phyloP scores from a whole-genome alignment of 495 filamentous ascomycete species.

The Talaromyces nanjingensis region DNA sequence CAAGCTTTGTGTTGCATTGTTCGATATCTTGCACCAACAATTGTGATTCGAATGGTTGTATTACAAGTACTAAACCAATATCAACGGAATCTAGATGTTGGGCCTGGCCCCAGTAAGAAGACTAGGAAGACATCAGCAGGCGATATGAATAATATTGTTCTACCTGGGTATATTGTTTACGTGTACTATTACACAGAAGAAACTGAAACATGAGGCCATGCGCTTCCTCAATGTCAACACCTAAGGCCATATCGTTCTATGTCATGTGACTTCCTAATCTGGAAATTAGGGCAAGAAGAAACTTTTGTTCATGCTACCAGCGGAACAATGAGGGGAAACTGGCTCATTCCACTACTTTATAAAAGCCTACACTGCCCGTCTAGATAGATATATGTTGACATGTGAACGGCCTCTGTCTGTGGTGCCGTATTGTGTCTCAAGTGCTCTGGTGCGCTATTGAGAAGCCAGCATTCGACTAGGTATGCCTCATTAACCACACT shows the following conservation, averaged over 20 bases:
- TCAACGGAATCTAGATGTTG: not conserved
- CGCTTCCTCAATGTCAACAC: no score
- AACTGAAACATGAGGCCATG: no score
- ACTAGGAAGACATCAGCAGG: not conserved
- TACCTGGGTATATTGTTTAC: not conserved
- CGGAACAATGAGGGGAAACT: not conserved
- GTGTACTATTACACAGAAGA: no score
- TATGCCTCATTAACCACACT: slow-evolving; percentile 13
- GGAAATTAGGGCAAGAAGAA: not conserved
- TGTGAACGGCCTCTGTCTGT: not conserved
- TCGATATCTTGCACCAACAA: no score
- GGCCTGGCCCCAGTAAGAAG: not conserved
- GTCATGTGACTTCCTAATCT: not conserved
- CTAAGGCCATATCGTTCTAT: not conserved
- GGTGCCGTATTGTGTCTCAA: not conserved
- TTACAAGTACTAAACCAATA: no score
- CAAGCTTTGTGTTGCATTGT: no score
- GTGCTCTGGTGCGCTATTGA: not conserved
- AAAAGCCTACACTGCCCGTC: not conserved
- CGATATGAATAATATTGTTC: not conserved
- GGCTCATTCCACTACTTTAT: not conserved
- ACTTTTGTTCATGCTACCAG: not conserved
- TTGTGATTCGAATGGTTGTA: no score
- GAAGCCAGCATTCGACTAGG: not conserved
- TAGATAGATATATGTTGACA: not conserved